Evolutionary conservation across 371 early-diverging fungal species (phyloP), one percentile per base, ranked within the genome.

Genomic region (Capillidium heterosporum): DNA sequence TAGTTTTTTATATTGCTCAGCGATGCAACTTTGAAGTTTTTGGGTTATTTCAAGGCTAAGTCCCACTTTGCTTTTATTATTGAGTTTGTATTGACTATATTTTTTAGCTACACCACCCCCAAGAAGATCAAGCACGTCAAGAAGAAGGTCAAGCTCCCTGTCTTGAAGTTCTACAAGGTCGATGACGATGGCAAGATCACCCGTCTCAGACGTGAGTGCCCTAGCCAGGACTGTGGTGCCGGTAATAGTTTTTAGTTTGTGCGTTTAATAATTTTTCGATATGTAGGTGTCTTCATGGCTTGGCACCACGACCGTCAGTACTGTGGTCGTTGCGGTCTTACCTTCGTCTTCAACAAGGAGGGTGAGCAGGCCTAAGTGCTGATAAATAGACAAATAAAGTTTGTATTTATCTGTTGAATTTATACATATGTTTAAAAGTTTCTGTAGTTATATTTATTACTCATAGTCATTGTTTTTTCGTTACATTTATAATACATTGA

Each of bases 81-180:
- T 15, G 23, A 10, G 8, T 19, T 17, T 15, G 7, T 17, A 15
- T 21, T 19, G 35, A 19, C 53, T n/a, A 32, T 28, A 21, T 55
- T 17, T 15, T 39, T 39, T 44, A 59, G 59, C 65, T 95, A 96
- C 85, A 96, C 95, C 67, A 96, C 97, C 66, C 97, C 97, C 77
- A 95, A 96, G 91, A 95, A 95, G 87, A 90, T 91, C 75, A 87
- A 91, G 80, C 95, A 96, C 88, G 93, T 93, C 90, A 78, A 85
- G 73, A 91, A 87, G 81, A 95, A 95, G 83, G 92, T 93, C 76
- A 95, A 93, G 80, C 74, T 93, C 71, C 86, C 95, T 56, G 83
- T 97, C 68, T 81, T 95, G 74, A 89, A 94, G 82, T 88, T 81
- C 88, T 94, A 95, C 89, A 86, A 92, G 87, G 93, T 95, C 64